phyloP scores from a whole-genome alignment of 1,284 basidiomycete genomes.

The Leccinum solheimii region DNA sequence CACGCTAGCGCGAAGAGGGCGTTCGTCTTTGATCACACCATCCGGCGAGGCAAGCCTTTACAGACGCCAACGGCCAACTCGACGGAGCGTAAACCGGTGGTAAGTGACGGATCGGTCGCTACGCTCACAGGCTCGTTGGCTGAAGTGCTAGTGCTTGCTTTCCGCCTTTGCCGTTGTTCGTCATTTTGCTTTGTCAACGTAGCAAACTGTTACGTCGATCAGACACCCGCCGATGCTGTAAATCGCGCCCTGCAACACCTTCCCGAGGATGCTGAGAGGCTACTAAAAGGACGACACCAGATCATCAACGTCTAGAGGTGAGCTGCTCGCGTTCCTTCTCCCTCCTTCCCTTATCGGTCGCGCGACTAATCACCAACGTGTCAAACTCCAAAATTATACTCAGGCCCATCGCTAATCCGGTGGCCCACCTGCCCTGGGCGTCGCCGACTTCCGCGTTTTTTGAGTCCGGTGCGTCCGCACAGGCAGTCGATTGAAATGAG shows the following conservation, averaged over 20 bases:
- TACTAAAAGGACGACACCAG: slow-evolving; percentile 42
- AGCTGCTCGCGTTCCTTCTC: neutral
- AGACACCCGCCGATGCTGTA: slow-evolving; percentile 7
- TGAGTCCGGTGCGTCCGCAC: slow-evolving; percentile 29
- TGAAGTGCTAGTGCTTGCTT: neutral
- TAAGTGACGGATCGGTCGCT: slow-evolving; percentile 16
- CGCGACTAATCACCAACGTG: neutral
- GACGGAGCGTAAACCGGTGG: slow-evolving; percentile 28
- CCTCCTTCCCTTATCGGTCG: neutral
- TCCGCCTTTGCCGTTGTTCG: neutral
- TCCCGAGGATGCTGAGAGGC: slow-evolving; percentile 38
- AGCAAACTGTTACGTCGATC: slow-evolving; percentile 27
- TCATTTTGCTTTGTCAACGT: slow-evolving; percentile 34
- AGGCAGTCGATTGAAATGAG: neutral
- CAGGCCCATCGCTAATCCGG: slow-evolving; percentile 13
- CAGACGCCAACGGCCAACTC: neutral
- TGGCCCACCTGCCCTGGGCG: slow-evolving; percentile 47
- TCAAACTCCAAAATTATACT: too few species aligned
- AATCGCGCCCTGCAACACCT: slow-evolving; percentile 40
- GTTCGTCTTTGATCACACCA: slow-evolving; percentile 45
- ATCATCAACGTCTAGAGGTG: slow-evolving; percentile 52
- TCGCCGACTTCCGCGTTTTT: slow-evolving; percentile 41
- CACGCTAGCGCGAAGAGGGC: slow-evolving; percentile 40
- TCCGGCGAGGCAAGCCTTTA: slow-evolving; percentile 32
- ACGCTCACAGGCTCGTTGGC: neutral